These are phyloP conservation scores for Gentiana straminea DNA, from an alignment of 257 asterid species.

Conservation along the genomic window DNA sequence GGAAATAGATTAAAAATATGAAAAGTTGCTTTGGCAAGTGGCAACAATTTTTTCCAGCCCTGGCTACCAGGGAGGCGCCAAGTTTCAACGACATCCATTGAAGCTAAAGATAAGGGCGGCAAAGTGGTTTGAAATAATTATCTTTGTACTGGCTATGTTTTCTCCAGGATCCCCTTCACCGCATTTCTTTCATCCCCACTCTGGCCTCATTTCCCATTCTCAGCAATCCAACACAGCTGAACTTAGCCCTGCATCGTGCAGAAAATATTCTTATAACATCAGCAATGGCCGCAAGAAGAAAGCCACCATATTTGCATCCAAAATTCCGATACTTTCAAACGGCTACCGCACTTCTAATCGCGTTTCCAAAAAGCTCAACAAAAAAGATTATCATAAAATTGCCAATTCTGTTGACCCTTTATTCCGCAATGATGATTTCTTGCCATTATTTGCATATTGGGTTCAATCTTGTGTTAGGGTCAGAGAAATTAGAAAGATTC, in stretches of 20 bases:
- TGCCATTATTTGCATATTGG: constrained; percentile 31
- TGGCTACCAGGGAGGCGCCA: too few relatives aligned
- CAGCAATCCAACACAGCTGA: constrained; percentile 12
- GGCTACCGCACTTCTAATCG: constrained; percentile 5
- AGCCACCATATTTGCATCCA: constrained; percentile 7
- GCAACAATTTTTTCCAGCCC: too few relatives aligned
- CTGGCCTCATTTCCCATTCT: constrained; percentile 16
- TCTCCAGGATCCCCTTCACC: constrained; percentile 27
- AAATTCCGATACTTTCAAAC: constrained; percentile 8
- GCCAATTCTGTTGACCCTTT: constrained; percentile 1
- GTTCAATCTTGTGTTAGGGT: constrained; percentile 43
- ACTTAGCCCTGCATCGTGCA: constrained; percentile 7
- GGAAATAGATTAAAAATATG: too few relatives aligned
- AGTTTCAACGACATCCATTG: too few relatives aligned
- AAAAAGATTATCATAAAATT: constrained; percentile 6
- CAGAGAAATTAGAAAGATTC: constrained; percentile 34
- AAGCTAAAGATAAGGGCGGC: too few relatives aligned
- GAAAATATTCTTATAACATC: constrained; percentile 7
- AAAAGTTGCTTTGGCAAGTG: too few relatives aligned
- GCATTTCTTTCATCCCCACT: constrained; percentile 13
- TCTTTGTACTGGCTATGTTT: constrained; percentile 29
- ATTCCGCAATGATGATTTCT: constrained; percentile 11
- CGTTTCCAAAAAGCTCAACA: neutral
- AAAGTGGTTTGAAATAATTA: too few relatives aligned
- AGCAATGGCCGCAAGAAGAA: constrained; percentile 5